Conservation (phyloP, 208 protist genomes). For the Novymonas esmeraldas region DNA sequence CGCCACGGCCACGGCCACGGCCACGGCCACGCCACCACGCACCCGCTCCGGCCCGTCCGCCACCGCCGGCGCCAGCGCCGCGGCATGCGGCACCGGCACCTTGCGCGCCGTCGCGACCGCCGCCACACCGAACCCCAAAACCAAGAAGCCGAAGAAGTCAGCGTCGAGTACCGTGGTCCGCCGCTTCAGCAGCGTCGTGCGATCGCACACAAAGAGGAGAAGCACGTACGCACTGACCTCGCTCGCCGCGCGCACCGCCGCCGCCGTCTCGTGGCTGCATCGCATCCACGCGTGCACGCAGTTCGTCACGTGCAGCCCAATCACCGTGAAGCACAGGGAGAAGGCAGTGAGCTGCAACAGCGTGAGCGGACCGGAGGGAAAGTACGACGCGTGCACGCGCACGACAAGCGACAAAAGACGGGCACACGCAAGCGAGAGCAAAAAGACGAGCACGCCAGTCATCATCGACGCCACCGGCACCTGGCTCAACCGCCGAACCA, state of each 20-base stretch:
- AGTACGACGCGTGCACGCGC: conserved; percentile 14
- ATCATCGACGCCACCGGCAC: background rate
- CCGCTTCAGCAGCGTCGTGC: conserved; percentile 34
- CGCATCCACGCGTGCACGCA: conserved; percentile 7
- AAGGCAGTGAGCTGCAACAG: conserved; percentile 32
- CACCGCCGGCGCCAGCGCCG: too few species aligned
- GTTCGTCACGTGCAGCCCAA: conserved; percentile 17
- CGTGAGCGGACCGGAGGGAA: conserved; percentile 32
- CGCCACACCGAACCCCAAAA: conserved; percentile 16
- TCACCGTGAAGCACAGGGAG: conserved; percentile 24
- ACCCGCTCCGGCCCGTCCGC: too few species aligned
- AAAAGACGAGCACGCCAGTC: conserved; percentile 20
- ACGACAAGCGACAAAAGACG: conserved; percentile 23
- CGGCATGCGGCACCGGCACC: conserved; percentile 6
- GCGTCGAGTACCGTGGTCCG: conserved; percentile 22
- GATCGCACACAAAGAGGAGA: conserved; percentile 41
- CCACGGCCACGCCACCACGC: too few species aligned
- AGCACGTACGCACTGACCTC: conserved; percentile 38
- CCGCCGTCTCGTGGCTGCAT: conserved; percentile 7
- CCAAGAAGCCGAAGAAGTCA: conserved; percentile 42
- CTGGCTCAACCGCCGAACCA: conserved; percentile 1
- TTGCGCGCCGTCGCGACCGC: conserved; percentile 31
- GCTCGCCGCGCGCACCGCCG: background rate
- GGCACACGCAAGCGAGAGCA: conserved; percentile 15
- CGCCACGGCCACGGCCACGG: background rate